phyloP scores from a whole-genome alignment of 164 flowering plant species.

The Annona squamosa region DNA sequence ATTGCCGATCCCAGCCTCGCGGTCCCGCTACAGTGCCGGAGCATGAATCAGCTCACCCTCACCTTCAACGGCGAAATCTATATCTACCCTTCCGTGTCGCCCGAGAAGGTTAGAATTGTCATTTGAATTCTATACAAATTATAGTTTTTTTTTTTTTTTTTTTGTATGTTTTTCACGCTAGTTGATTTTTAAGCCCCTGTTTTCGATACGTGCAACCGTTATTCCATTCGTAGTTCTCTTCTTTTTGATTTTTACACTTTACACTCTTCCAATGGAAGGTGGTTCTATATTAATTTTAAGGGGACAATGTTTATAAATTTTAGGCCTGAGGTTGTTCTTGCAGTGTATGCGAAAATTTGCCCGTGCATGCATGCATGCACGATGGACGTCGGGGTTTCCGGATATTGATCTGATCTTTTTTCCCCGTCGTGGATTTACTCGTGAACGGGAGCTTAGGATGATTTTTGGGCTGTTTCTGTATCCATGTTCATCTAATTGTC shows the following conservation, averaged over 20 bases:
- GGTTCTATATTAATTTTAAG: too few species aligned
- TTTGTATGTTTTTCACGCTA: neutral
- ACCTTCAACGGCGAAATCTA: slow-evolving; percentile 29
- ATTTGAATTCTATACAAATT: neutral
- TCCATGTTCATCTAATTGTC: neutral
- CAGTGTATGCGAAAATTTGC: neutral
- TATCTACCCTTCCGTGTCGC: slow-evolving; percentile 23
- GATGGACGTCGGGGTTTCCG: neutral
- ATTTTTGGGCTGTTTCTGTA: neutral
- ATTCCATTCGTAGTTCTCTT: neutral
- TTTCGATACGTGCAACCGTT: neutral
- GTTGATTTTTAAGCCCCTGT: neutral
- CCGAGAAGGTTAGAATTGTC: slow-evolving; percentile 20
- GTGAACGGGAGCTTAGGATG: neutral
- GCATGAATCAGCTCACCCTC: slow-evolving; percentile 24
- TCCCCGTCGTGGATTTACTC: neutral
- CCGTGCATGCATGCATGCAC: neutral
- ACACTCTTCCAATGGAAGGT: neutral
- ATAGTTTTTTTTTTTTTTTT: too few species aligned
- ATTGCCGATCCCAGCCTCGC: slow-evolving; percentile 4
- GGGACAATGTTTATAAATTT: neutral
- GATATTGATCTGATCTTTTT: neutral
- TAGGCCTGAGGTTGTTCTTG: neutral
- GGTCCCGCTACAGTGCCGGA: slow-evolving; percentile 4
- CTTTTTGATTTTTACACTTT: neutral